These are phyloP conservation scores for Cryptococcus sp. DNA, from an alignment of 1,284 basidiomycete genomes.

Conservation along the genomic window DNA sequence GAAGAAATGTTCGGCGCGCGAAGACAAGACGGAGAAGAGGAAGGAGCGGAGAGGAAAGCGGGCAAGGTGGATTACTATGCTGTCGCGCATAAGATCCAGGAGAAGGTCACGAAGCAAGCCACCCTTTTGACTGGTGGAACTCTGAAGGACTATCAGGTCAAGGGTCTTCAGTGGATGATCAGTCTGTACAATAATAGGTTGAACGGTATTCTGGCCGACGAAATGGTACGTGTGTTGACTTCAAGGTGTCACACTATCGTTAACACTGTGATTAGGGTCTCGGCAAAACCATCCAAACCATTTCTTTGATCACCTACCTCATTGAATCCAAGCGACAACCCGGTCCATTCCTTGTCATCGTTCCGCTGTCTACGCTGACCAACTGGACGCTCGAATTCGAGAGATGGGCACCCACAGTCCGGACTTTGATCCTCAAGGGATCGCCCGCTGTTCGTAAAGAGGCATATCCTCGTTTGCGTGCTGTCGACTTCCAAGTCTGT, in stretches of 20 bases:
- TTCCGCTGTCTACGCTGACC: slow-evolving; percentile 96
- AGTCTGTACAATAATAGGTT: slow-evolving; percentile 87
- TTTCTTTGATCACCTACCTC: slow-evolving; percentile 93
- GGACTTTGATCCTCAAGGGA: slow-evolving; percentile 88
- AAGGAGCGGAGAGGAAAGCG: slow-evolving; percentile 59
- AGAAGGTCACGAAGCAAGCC: slow-evolving; percentile 84
- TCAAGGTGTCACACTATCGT: slow-evolving; percentile 67
- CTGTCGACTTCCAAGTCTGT: slow-evolving; percentile 85
- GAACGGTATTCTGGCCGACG: slow-evolving; percentile 90
- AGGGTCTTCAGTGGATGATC: slow-evolving; percentile 97
- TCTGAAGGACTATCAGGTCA: slow-evolving; percentile 92
- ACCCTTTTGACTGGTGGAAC: slow-evolving; percentile 74
- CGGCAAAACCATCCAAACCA: slow-evolving; percentile 94
- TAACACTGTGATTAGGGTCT: slow-evolving; percentile 67
- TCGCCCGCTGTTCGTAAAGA: slow-evolving; percentile 63
- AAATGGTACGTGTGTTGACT: slow-evolving; percentile 80
- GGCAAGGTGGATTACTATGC: slow-evolving; percentile 94
- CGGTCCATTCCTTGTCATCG: slow-evolving; percentile 96
- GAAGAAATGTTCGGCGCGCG: slow-evolving; percentile 90
- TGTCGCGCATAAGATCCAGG: slow-evolving; percentile 89
- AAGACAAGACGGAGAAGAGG: slow-evolving; percentile 64
- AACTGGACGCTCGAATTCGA: slow-evolving; percentile 98
- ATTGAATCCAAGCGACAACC: slow-evolving; percentile 89
- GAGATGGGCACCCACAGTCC: slow-evolving; percentile 91
- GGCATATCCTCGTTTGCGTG: slow-evolving; percentile 44